Evolutionary conservation across 2,329 filamentous ascomycete species (phyloP).

Genomic region (Cytospora piceae): DNA sequence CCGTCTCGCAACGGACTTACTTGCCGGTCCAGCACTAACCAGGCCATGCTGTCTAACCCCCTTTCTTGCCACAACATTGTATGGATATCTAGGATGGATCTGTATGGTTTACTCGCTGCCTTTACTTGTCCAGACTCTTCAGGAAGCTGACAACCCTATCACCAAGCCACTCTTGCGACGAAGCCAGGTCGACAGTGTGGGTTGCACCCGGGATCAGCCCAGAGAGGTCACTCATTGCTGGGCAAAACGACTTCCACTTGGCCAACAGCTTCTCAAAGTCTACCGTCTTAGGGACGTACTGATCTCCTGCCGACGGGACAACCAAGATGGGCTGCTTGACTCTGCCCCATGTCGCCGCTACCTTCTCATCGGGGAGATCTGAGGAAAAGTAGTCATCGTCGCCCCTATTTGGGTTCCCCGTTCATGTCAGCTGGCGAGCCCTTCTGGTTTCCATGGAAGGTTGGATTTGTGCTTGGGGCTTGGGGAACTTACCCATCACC

Average conservation of each 20-base stretch:
- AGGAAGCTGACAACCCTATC: constrained; percentile 54
- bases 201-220: constrained; percentile 56
- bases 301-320: constrained; percentile 67
- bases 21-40: too few relatives aligned
- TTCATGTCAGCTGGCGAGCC: neutral
- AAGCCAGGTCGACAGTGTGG: constrained; percentile 53
- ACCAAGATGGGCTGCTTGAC: constrained; percentile 65
- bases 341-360: constrained; percentile 67
- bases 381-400: constrained; percentile 90
- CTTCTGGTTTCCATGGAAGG: neutral
- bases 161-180: constrained; percentile 54
- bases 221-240: constrained; percentile 54
- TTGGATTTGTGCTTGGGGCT: neutral
- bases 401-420: constrained; percentile 48
- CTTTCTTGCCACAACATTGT: too few relatives aligned
- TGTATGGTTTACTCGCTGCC: neutral
- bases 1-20: too few relatives aligned
- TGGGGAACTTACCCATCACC: constrained; percentile 52
- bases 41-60: neutral
- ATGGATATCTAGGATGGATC: neutral
- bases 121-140: constrained; percentile 32
- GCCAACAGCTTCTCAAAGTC: constrained; percentile 62
- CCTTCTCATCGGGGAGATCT: constrained; percentile 63
- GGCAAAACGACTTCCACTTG: constrained; percentile 56
- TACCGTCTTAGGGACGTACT: constrained; percentile 62